Conservation (phyloP, 805 yeast species). For the Metschnikowia shivogae region DNA sequence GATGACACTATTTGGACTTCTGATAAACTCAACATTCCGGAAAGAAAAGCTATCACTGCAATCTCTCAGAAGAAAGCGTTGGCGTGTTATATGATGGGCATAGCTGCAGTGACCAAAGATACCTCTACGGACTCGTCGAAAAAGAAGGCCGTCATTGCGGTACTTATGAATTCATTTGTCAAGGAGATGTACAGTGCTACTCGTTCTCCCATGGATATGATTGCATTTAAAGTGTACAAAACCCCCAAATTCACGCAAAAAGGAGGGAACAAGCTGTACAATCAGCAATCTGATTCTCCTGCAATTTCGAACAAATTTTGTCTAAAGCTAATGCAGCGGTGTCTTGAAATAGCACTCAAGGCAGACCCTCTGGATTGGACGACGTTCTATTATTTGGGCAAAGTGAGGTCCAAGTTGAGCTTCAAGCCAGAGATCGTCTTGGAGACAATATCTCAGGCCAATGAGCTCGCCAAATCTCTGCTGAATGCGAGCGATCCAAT, state of each 20-base stretch:
- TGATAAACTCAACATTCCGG: slow-evolving; percentile 65
- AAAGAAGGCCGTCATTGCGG: slow-evolving; percentile 34
- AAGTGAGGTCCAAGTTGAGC: slow-evolving; percentile 51
- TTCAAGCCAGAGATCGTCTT: slow-evolving; percentile 31
- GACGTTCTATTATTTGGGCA: slow-evolving; percentile 53
- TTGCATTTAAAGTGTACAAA: slow-evolving; percentile 46
- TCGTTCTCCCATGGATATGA: slow-evolving; percentile 60
- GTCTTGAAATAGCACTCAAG: slow-evolving; percentile 46
- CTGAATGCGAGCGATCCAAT: slow-evolving; percentile 43
- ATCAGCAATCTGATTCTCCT: slow-evolving; percentile 20
- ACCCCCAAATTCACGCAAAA: slow-evolving; percentile 31
- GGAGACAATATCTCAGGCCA: slow-evolving; percentile 25
- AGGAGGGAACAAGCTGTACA: slow-evolving; percentile 25
- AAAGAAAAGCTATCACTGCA: slow-evolving; percentile 58
- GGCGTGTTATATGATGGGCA: slow-evolving; percentile 71
- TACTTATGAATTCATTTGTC: slow-evolving; percentile 52
- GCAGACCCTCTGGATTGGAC: slow-evolving; percentile 55
- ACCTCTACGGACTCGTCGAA: slow-evolving; percentile 1
- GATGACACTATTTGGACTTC: slow-evolving; percentile 92
- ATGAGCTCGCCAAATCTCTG: background rate
- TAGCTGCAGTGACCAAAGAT: slow-evolving; percentile 32
- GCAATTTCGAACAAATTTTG: slow-evolving; percentile 24
- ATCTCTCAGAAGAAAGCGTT: slow-evolving; percentile 64
- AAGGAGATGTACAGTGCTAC: slow-evolving; percentile 57
- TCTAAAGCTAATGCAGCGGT: slow-evolving; percentile 37